Percentiles rank a stretch among this genome's conserved stretches.
These are phyloP conservation scores for Dendrocalamus sinicus DNA, from an alignment of 176 grass and related monocot species.

Conservation along the genomic window DNA sequence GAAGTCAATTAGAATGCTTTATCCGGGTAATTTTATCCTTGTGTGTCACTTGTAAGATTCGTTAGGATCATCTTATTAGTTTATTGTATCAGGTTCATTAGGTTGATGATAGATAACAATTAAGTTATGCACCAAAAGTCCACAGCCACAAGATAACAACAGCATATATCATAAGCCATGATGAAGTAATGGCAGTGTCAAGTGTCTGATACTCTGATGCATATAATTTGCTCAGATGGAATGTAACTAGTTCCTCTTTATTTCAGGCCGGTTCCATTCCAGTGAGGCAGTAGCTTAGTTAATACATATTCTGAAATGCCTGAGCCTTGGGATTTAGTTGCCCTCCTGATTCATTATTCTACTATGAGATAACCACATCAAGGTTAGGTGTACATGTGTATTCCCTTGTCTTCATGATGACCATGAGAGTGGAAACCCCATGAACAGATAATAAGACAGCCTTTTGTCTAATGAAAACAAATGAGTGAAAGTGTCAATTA, in stretches of 20 bases:
- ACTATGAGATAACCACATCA: background rate
- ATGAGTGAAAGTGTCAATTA: background rate
- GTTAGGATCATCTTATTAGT: background rate
- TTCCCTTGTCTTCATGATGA: slow-evolving; percentile 9
- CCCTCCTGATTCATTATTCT: background rate
- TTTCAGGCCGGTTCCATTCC: background rate
- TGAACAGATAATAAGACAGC: background rate
- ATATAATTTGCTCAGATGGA: background rate
- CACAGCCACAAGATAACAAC: background rate
- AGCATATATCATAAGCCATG: background rate
- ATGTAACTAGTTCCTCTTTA: background rate
- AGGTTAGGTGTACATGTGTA: background rate
- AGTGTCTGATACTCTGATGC: background rate
- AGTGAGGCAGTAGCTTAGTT: background rate
- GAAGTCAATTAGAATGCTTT: background rate
- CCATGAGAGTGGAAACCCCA: background rate
- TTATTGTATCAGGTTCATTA: background rate
- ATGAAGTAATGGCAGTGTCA: background rate
- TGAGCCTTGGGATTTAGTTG: background rate
- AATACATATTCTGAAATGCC: slow-evolving; percentile 1
- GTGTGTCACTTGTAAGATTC: slow-evolving; percentile 11
- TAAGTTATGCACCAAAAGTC: background rate
- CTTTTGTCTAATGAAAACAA: background rate
- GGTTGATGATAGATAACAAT: background rate
- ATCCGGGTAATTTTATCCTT: background rate